These are phyloP conservation scores for Boletus subluridellus DNA, from an alignment of 1,284 basidiomycete genomes.

Conservation along the genomic window DNA sequence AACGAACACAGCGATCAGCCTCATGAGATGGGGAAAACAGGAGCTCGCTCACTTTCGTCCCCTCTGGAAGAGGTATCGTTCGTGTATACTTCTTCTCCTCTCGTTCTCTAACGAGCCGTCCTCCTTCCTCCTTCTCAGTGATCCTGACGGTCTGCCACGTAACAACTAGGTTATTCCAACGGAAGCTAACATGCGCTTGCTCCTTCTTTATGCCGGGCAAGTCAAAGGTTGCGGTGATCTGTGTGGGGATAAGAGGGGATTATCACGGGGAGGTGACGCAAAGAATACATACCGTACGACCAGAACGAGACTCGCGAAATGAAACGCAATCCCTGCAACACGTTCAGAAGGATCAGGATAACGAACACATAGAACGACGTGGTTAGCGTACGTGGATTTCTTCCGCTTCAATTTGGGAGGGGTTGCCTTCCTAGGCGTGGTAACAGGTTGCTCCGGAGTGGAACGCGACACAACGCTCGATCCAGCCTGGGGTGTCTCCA, in stretches of 20 bases:
- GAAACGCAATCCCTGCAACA: constrained; percentile 45
- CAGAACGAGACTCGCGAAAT: constrained; percentile 64
- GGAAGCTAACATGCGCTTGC: constrained; percentile 69
- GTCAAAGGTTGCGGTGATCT: constrained; percentile 53
- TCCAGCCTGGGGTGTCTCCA: constrained; percentile 43
- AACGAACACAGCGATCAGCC: constrained; percentile 7
- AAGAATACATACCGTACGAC: constrained; percentile 47
- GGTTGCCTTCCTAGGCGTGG: constrained; percentile 24
- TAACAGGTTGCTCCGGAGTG: constrained; percentile 25
- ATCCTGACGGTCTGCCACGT: constrained; percentile 62
- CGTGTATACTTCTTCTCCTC: constrained; percentile 51
- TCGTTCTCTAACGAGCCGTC: constrained; percentile 56
- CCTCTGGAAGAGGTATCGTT: constrained; percentile 47
- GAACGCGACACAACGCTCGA: constrained; percentile 23
- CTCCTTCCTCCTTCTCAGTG: constrained; percentile 57
- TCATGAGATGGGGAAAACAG: not conserved
- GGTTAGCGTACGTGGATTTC: constrained; percentile 53
- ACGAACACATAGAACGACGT: constrained; percentile 3
- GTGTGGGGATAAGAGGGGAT: constrained; percentile 27
- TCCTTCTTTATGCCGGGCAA: constrained; percentile 63
- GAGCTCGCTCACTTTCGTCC: constrained; percentile 39
- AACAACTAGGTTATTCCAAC: constrained; percentile 57
- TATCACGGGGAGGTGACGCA: constrained; percentile 7
- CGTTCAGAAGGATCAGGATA: constrained; percentile 15
- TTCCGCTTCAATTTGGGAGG: constrained; percentile 46